Evolutionary conservation across 2,329 filamentous ascomycete species (phyloP), one percentile per base, ranked within the genome.

Genomic region (Diaporthe eres): DNA sequence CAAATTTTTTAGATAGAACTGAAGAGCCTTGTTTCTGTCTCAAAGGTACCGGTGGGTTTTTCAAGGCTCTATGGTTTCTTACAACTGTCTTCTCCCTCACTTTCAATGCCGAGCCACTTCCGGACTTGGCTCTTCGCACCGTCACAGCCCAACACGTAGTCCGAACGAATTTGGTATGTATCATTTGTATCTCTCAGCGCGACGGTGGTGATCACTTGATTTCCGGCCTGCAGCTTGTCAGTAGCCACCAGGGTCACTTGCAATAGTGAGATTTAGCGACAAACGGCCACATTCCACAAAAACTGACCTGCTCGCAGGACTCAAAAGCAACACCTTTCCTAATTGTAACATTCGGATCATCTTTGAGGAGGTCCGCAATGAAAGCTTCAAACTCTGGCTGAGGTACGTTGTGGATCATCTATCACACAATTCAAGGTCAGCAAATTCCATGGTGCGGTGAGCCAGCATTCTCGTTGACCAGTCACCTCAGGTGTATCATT

Each of bases 391-490:
- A 85, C 1, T 78, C 80, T 10, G 85, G 85, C 55, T 87, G 85
- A 0, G 85, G 83, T 8, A 86, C 83, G 74, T 86, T 86, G 60
- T 86, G 84, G 34, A 87, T 85, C 85, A 86, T 86, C 79, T 81
- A 39, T 49, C 17, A 25, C 10, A 17, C 9, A 17, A 15, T 67
- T 9, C 12, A 28, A n/a, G 17, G 17, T 53, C 12, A 47, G 58
- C 68, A 42, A 12, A 49, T 4, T 12, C 19, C 61, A 34, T 3
- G 12, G 19, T n/a, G 15, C 28, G 12, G 28, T 9, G 4, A 49
- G 10, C 19, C 9, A 19, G n/a, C 4, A 8, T 4, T 28, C 10
- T n/a, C 9, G 9, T 2, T 34, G 22, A 3, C 28, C 31, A 15
- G 31, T 15, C 74, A 82, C 83, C 68, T 83, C 81, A 7, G 84